A percentile compares a stretch with the other conserved stretches of the same genome.
phyloP scores from a whole-genome alignment of 2,329 filamentous ascomycete genomes.

The Calonectria multiphialidica region DNA sequence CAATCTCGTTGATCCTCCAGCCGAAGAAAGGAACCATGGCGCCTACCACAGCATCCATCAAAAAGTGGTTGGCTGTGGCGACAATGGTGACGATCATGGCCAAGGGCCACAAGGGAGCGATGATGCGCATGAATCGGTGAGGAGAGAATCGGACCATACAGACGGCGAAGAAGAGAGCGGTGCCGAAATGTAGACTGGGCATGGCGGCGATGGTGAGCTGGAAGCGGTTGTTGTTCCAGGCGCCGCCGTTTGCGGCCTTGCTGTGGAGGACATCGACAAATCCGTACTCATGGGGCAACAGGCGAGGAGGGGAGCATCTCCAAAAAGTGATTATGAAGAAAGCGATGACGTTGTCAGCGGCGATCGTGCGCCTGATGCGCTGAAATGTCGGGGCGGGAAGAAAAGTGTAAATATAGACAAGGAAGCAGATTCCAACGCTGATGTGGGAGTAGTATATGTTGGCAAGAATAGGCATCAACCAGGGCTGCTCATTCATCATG shows the following conservation, averaged over 20 bases:
- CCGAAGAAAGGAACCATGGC: constrained; percentile 49
- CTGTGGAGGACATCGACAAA: constrained; percentile 60
- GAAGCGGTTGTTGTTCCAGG: constrained; percentile 59
- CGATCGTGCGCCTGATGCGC: constrained; percentile 59
- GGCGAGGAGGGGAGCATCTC: constrained; percentile 61
- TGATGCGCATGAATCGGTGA: constrained; percentile 48
- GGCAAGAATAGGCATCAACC: constrained; percentile 54
- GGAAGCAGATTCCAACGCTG: constrained; percentile 57
- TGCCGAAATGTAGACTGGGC: constrained; percentile 62
- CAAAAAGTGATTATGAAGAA: constrained; percentile 61
- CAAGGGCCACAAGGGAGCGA: constrained; percentile 57
- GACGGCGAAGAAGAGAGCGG: constrained; percentile 50
- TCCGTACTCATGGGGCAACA: constrained; percentile 60
- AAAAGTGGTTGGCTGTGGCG: constrained; percentile 55
- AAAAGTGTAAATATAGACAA: constrained; percentile 61
- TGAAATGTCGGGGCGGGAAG: constrained; percentile 54
- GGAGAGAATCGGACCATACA: constrained; percentile 54
- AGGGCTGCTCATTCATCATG: constrained; percentile 50
- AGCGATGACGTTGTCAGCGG: constrained; percentile 60
- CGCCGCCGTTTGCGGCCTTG: constrained; percentile 40
- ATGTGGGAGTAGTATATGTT: constrained; percentile 61
- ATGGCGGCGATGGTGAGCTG: constrained; percentile 62
- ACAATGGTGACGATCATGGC: constrained; percentile 57
- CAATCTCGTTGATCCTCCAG: constrained; percentile 46
- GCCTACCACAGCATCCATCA: constrained; percentile 51